These are phyloP conservation scores for Asterella californica DNA, from an alignment of 225 moss, liverwort and hornwort genomes.

Conservation along the genomic window DNA sequence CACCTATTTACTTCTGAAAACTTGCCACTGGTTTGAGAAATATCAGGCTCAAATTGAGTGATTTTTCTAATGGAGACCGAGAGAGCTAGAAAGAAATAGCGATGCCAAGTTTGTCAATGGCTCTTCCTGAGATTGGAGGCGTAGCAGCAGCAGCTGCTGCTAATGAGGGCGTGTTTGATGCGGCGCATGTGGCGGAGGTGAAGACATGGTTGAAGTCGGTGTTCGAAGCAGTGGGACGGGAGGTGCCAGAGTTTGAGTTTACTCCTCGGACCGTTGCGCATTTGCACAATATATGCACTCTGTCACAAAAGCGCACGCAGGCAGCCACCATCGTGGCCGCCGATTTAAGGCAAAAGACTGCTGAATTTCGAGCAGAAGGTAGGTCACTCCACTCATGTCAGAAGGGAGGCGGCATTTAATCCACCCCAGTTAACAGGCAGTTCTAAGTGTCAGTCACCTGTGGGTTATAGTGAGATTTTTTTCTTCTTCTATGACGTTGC, in stretches of 20 bases:
- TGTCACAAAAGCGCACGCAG: constrained; percentile 93
- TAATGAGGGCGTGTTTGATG: constrained; percentile 74
- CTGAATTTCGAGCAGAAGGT: constrained; percentile 91
- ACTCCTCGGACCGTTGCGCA: constrained; percentile 81
- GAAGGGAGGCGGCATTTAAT: background rate
- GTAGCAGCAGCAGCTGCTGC: constrained; percentile 30
- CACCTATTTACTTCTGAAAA: too few relatives aligned
- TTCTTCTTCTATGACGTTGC: background rate
- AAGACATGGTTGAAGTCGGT: constrained; percentile 88
- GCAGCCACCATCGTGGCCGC: constrained; percentile 86
- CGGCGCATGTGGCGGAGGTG: constrained; percentile 84
- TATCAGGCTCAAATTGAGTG: too few relatives aligned
- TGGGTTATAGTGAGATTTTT: background rate
- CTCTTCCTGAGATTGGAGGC: constrained; percentile 34
- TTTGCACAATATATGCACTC: constrained; percentile 73
- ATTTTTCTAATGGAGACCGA: too few relatives aligned
- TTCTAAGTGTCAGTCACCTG: background rate
- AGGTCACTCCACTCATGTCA: background rate
- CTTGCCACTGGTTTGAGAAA: too few relatives aligned
- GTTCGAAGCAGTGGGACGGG: constrained; percentile 86
- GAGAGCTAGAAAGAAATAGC: background rate
- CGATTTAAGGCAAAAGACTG: constrained; percentile 82
- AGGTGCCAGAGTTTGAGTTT: constrained; percentile 95
- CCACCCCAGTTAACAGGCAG: background rate
- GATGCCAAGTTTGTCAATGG: constrained; percentile 31